These are phyloP conservation scores for Exsudoporus frostii DNA, from an alignment of 768 basidiomycete genomes.

Conservation along the genomic window DNA sequence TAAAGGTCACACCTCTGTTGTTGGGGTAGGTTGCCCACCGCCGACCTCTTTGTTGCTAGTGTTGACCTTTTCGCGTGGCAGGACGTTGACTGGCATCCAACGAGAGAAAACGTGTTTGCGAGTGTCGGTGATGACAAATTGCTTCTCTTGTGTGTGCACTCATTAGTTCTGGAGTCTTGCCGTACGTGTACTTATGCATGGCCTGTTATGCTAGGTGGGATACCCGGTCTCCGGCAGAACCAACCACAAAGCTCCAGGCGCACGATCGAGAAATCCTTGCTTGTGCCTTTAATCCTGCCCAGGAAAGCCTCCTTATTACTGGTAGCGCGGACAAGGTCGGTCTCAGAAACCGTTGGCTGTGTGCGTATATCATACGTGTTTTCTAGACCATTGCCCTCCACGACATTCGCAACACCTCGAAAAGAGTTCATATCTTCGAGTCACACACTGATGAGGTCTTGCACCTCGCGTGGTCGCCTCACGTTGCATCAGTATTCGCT, in stretches of 20 bases:
- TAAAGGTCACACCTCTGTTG: constrained; percentile 86
- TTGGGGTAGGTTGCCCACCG: constrained; percentile 61
- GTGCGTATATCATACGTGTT: neutral
- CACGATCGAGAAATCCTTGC: constrained; percentile 90
- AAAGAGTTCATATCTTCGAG: constrained; percentile 86
- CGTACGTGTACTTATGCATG: neutral
- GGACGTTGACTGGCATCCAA: constrained; percentile 97
- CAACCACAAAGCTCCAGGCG: constrained; percentile 71
- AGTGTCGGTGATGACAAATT: constrained; percentile 96
- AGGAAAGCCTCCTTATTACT: constrained; percentile 77
- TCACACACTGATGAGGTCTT: constrained; percentile 94
- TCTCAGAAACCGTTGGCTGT: neutral
- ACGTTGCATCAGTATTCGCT: constrained; percentile 87
- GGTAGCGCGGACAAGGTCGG: constrained; percentile 91
- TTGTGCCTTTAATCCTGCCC: constrained; percentile 85
- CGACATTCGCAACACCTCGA: constrained; percentile 73
- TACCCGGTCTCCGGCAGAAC: constrained; percentile 68
- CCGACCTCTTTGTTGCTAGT: neutral
- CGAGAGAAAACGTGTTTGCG: constrained; percentile 78
- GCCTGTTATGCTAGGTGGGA: constrained; percentile 73
- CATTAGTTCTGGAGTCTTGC: neutral
- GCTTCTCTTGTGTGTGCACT: constrained; percentile 76
- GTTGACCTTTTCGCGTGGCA: constrained; percentile 28
- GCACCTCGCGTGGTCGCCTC: constrained; percentile 93
- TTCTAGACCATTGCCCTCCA: constrained; percentile 81